Percentiles rank a stretch among this genome's conserved stretches.
Conservation (phyloP, 2,329 filamentous ascomycete genomes). For the Cordyceps sp. region DNA sequence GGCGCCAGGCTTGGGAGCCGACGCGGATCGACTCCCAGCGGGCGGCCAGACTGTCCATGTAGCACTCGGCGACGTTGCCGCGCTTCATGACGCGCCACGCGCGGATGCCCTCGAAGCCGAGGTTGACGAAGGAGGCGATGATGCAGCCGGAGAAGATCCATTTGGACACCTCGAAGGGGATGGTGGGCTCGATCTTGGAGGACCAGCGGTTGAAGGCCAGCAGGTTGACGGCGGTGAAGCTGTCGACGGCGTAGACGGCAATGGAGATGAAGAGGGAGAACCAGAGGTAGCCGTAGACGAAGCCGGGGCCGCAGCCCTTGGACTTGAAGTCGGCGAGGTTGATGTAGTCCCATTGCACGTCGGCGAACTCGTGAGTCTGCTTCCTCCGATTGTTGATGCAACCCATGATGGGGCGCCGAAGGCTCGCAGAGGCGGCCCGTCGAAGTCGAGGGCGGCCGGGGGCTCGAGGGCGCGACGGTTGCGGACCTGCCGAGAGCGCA, state of each 20-base stretch:
- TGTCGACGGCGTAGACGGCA: slow-evolving; percentile 78
- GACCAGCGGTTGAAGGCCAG: slow-evolving; percentile 83
- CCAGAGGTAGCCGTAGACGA: slow-evolving; percentile 78
- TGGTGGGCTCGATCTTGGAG: slow-evolving; percentile 60
- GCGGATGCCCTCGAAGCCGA: slow-evolving; percentile 63
- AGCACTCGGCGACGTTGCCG: slow-evolving; percentile 79
- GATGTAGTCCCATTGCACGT: slow-evolving; percentile 93
- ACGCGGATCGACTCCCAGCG: slow-evolving; percentile 70
- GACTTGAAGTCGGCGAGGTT: slow-evolving; percentile 65
- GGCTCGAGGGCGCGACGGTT: slow-evolving; percentile 3
- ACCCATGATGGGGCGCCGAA: slow-evolving; percentile 34
- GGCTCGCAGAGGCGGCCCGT: slow-evolving; percentile 2
- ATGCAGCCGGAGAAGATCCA: slow-evolving; percentile 95
- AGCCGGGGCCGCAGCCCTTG: slow-evolving; percentile 54
- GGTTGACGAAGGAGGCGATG: slow-evolving; percentile 72
- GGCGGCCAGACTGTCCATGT: slow-evolving; percentile 74
- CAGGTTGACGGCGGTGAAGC: slow-evolving; percentile 83
- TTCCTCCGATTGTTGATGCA: slow-evolving; percentile 47
- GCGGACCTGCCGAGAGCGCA: slow-evolving; percentile 25
- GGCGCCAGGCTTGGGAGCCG: slow-evolving; percentile 61
- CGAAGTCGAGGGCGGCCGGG: slow-evolving; percentile 2
- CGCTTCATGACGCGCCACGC: slow-evolving; percentile 68
- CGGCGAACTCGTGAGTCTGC: slow-evolving; percentile 49
- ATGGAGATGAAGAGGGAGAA: slow-evolving; percentile 63
- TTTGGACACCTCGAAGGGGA: slow-evolving; percentile 65